Conservation (phyloP, 768 basidiomycete genomes). For the Suillus occidentalis region DNA sequence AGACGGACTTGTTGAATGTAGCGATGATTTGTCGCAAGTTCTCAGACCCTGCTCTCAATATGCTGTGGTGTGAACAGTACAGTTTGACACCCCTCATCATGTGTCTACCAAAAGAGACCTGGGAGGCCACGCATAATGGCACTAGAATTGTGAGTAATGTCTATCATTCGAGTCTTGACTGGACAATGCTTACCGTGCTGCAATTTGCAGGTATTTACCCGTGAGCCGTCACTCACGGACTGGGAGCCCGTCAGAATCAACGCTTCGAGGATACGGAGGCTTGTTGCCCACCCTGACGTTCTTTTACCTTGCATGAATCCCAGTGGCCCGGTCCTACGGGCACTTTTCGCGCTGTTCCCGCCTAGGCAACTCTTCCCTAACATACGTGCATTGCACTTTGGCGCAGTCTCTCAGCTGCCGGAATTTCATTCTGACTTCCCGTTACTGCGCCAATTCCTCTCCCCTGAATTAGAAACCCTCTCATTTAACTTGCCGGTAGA, state of each 20-base stretch:
- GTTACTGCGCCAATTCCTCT: not conserved
- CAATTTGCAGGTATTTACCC: not conserved
- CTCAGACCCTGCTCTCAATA: not conserved
- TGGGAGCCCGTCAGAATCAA: not conserved
- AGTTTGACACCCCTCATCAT: not conserved
- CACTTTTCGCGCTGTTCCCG: not conserved
- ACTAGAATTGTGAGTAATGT: not conserved
- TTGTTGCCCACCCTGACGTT: not conserved
- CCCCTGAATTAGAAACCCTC: not conserved
- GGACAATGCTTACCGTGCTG: not conserved
- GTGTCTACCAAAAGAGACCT: not conserved
- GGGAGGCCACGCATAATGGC: not conserved
- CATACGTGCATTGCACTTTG: not conserved
- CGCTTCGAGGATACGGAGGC: not conserved
- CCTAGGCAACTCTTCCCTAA: not conserved
- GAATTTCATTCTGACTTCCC: not conserved
- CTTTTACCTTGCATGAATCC: too few species aligned
- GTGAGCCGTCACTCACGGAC: not conserved
- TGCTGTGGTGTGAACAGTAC: not conserved
- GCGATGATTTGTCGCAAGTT: not conserved
- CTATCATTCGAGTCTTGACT: not conserved
- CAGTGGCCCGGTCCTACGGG: not conserved
- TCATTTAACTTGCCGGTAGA: not conserved
- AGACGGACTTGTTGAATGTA: not conserved
- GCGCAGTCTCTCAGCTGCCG: not conserved